Base-by-base conservation (phyloP, 441 rosid species). In the Francoa sonchifolia region DNA sequence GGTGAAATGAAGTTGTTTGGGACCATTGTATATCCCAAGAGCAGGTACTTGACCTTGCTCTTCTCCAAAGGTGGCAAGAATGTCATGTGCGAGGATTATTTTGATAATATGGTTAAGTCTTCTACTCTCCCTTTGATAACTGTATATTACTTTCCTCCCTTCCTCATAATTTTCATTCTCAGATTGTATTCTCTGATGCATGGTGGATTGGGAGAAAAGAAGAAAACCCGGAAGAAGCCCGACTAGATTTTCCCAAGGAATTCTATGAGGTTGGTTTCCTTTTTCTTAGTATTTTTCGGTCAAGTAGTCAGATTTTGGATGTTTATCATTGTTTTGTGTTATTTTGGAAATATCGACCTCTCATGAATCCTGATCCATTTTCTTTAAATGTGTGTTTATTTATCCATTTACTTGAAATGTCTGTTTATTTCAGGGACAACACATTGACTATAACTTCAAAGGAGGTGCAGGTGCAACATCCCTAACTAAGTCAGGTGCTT, bases 131-230 rank as follows among this genome's bases (percentile, higher is more conserved):
- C 13, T 20, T 11, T 1, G 28, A 11, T 45, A n/a, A n/a, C n/a
- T n/a, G n/a, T n/a, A n/a, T n/a, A n/a, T n/a, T n/a, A n/a, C n/a
- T n/a, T n/a, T n/a, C n/a, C n/a, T n/a, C n/a, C n/a, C n/a, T n/a
- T n/a, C n/a, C n/a, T n/a, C n/a, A n/a, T n/a, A n/a, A n/a, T n/a
- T n/a, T n/a, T n/a, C n/a, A n/a, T n/a, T n/a, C 15, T 42, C 59
- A 83, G 97, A 70, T 89, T 74, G 85, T 79, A 32, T 89, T 85
- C 66, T 73, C 98, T 50, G 94, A 89, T 38, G 86, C 77, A 39
- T 82, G 95, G 92, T 89, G 94, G 98, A 77, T 89, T 64, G 98
- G 98, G 27, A 82, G 63, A 16, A 71, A 73, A 61, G 92, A 82
- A 17, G 82, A 89, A n/a, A 89, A 85, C 47, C 96, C 87, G 0